Evolutionary conservation across 2,329 filamentous ascomycete species (phyloP).

Genomic region (Penicillium sp.): DNA sequence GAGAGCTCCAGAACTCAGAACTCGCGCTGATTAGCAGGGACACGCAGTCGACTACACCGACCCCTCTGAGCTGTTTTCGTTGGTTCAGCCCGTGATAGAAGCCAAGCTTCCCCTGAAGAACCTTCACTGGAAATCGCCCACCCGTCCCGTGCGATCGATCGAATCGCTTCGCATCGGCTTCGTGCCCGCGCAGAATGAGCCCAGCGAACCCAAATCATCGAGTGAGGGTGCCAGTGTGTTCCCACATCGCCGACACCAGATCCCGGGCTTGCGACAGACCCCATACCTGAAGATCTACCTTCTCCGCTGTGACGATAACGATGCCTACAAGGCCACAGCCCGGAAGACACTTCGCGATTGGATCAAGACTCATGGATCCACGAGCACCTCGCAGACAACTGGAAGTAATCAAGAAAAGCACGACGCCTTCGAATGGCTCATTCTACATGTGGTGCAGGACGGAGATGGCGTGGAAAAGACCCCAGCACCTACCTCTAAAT

Average conservation of each 20-base stretch:
- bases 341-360: slow-evolving; percentile 82
- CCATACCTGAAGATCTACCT: slow-evolving; percentile 91
- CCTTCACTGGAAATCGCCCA: slow-evolving; percentile 94
- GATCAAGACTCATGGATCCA: slow-evolving; percentile 72
- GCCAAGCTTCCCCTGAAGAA: slow-evolving; percentile 81
- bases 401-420: slow-evolving; percentile 79
- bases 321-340: slow-evolving; percentile 79
- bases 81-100: slow-evolving; percentile 73
- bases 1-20: slow-evolving; percentile 8
- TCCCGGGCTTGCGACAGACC: slow-evolving; percentile 86
- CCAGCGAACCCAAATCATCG: slow-evolving; percentile 35
- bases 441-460: slow-evolving; percentile 89
- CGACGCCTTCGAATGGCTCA: slow-evolving; percentile 93
- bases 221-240: slow-evolving; percentile 37
- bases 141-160: slow-evolving; percentile 87
- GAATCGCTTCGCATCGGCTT: slow-evolving; percentile 88
- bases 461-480: slow-evolving; percentile 64
- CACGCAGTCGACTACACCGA: slow-evolving; percentile 88
- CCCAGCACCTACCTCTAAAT: slow-evolving; percentile 62
- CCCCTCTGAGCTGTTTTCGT: slow-evolving; percentile 80
- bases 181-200: slow-evolving; percentile 57
- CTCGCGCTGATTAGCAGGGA: slow-evolving; percentile 19
- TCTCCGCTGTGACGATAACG: slow-evolving; percentile 91
- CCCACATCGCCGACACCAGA: slow-evolving; percentile 76
- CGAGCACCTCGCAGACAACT: slow-evolving; percentile 30